Evolutionary conservation across 2,329 filamentous ascomycete species (phyloP).

Genomic region (Colletotrichum godetiae): DNA sequence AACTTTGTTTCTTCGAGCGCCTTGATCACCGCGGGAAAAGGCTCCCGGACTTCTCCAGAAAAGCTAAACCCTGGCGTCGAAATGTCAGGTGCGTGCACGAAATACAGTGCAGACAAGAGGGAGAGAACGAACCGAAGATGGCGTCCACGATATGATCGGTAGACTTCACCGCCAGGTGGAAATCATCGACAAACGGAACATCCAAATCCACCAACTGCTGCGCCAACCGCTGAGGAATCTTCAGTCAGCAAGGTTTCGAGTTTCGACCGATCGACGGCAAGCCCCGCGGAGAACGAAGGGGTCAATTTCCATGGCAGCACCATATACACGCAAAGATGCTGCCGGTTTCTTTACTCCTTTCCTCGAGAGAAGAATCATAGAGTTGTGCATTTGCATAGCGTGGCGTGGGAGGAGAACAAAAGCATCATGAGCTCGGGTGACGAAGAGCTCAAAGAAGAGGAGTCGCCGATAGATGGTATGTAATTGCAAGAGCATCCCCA

Average conservation of each 20-base stretch:
- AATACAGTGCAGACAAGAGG: neutral
- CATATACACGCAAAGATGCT: slow-evolving; percentile 8
- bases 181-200: slow-evolving; percentile 87
- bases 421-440: neutral
- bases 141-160: slow-evolving; percentile 90
- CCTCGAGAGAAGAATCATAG: neutral
- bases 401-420: slow-evolving; percentile 3
- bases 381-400: slow-evolving; percentile 26
- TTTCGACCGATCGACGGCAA: neutral
- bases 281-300: neutral
- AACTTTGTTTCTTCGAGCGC: slow-evolving; percentile 78
- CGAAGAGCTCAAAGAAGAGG: slow-evolving; percentile 19
- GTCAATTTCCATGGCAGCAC: slow-evolving; percentile 2
- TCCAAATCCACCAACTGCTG: slow-evolving; percentile 87
- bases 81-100: slow-evolving; percentile 29
- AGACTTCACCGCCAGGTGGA: slow-evolving; percentile 71
- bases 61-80: slow-evolving; percentile 82
- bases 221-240: slow-evolving; percentile 72
- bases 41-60: slow-evolving; percentile 89
- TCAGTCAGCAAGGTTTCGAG: slow-evolving; percentile 41
- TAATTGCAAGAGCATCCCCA: slow-evolving; percentile 5
- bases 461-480: slow-evolving; percentile 21
- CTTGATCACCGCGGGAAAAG: slow-evolving; percentile 85
- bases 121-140: slow-evolving; percentile 78
- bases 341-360: slow-evolving; percentile 23